Conservation (phyloP, 1,139 yeast genomes). For the Pichiaceae sp. region DNA sequence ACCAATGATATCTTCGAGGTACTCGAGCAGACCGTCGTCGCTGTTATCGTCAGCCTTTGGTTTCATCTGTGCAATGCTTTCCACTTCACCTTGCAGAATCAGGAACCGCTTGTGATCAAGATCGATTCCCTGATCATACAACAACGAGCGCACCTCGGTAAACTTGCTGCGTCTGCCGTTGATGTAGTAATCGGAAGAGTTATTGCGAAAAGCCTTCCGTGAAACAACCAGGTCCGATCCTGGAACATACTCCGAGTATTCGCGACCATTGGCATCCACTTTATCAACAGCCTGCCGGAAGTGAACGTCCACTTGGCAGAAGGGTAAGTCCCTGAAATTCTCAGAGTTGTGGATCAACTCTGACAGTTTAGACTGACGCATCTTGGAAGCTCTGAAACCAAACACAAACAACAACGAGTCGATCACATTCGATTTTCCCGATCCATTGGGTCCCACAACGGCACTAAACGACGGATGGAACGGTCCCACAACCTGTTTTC, state of each 20-base stretch:
- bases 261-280: conserved; percentile 29
- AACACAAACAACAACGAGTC: conserved; percentile 94
- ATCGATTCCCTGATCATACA: conserved; percentile 85
- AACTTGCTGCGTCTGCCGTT: conserved; percentile 65
- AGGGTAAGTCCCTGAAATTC: conserved; percentile 54
- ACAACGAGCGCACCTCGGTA: conserved; percentile 67
- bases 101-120: conserved; percentile 90
- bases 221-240: conserved; percentile 61
- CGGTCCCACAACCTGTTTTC: conserved; percentile 90
- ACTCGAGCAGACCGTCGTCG: conserved; percentile 91
- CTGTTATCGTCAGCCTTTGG: conserved; percentile 89
- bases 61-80: conserved; percentile 97
- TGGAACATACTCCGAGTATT: conserved; percentile 33
- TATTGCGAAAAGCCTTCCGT: conserved; percentile 71
- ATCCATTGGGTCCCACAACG: conserved; percentile 98
- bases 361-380: conserved; percentile 91
- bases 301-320: conserved; percentile 90
- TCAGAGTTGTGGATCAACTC: conserved; percentile 89
- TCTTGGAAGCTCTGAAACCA: conserved; percentile 92
- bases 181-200: conserved; percentile 71
- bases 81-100: conserved; percentile 97
- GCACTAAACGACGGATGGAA: conserved; percentile 92
- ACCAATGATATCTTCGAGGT: conserved; percentile 93
- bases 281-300: conserved; percentile 73
- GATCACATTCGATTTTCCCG: conserved; percentile 95